Evolutionary conservation across 495 filamentous ascomycete species (phyloP).

Genomic region (Lentithecium fluviatile): DNA sequence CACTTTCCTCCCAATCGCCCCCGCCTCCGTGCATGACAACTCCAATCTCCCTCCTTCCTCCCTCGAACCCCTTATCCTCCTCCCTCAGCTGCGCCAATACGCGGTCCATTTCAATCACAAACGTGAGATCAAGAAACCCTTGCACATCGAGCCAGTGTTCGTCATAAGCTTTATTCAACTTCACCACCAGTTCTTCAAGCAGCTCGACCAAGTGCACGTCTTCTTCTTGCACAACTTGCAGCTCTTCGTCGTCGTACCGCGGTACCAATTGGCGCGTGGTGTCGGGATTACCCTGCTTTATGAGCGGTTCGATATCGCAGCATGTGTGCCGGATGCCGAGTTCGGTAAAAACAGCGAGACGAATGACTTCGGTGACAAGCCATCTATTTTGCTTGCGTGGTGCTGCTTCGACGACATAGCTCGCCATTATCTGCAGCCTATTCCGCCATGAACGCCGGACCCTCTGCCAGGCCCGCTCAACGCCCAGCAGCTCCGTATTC

Average conservation of each 20-base stretch:
- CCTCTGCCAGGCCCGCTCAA: not conserved
- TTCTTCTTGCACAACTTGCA: not conserved
- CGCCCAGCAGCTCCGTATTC: not conserved
- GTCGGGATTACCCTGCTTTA: too few species aligned
- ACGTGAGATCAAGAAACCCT: not conserved
- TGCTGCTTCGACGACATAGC: not conserved
- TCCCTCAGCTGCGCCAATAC: not conserved
- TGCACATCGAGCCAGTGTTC: not conserved
- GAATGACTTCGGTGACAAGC: not conserved
- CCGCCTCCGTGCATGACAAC: not conserved
- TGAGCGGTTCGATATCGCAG: not conserved
- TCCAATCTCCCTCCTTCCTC: not conserved
- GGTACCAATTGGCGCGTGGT: not conserved
- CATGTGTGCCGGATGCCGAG: not conserved
- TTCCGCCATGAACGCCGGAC: not conserved
- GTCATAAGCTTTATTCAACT: not conserved
- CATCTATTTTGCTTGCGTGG: not conserved
- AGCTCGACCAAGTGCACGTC: not conserved
- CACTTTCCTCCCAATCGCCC: not conserved
- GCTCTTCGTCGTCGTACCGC: not conserved
- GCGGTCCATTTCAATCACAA: not conserved
- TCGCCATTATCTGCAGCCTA: not conserved
- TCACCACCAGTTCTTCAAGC: not conserved
- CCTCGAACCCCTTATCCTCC: not conserved
- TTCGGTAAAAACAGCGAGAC: not conserved